Evolutionary conservation across 106 monocot species (phyloP).

Genomic region (Dioscorea alata): DNA sequence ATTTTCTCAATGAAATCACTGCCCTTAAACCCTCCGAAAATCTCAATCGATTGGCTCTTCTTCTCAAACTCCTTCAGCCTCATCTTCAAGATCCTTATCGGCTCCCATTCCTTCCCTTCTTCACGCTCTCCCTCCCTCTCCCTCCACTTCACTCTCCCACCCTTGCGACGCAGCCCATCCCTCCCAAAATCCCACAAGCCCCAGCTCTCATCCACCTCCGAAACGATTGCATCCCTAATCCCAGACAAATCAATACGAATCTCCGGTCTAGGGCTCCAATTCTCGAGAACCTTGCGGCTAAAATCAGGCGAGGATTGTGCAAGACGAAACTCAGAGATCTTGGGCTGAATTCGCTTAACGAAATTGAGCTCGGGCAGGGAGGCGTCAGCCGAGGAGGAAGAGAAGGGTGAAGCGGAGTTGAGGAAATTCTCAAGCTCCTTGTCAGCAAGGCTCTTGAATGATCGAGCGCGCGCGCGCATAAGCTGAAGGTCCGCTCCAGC

Average conservation of each 20-base stretch:
- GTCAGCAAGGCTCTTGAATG: slow-evolving; percentile 72
- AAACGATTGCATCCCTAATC: slow-evolving; percentile 45
- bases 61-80: slow-evolving; percentile 76
- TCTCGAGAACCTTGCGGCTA: slow-evolving; percentile 32
- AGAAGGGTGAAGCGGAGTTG: slow-evolving; percentile 28
- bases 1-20: slow-evolving; percentile 82
- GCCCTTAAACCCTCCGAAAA: slow-evolving; percentile 49
- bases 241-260: slow-evolving; percentile 38
- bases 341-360: slow-evolving; percentile 82
- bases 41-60: slow-evolving; percentile 62
- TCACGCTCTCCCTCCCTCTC: slow-evolving; percentile 17
- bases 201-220: slow-evolving; percentile 28
- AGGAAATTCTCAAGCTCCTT: slow-evolving; percentile 94
- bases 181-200: slow-evolving; percentile 22
- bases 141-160: slow-evolving; percentile 21
- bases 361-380: slow-evolving; percentile 78
- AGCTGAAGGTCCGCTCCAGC: slow-evolving; percentile 75
- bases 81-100: slow-evolving; percentile 56
- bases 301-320: slow-evolving; percentile 71
- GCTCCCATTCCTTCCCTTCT: slow-evolving; percentile 57
- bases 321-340: slow-evolving; percentile 65
- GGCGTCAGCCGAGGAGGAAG: slow-evolving; percentile 17
- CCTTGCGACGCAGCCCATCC: slow-evolving; percentile 5
- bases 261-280: slow-evolving; percentile 24
- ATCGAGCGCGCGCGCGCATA: slow-evolving; percentile 68